Evolutionary conservation across 2,329 filamentous ascomycete genomes (phyloP).

Genomic region (Trichoderma simmonsii): DNA sequence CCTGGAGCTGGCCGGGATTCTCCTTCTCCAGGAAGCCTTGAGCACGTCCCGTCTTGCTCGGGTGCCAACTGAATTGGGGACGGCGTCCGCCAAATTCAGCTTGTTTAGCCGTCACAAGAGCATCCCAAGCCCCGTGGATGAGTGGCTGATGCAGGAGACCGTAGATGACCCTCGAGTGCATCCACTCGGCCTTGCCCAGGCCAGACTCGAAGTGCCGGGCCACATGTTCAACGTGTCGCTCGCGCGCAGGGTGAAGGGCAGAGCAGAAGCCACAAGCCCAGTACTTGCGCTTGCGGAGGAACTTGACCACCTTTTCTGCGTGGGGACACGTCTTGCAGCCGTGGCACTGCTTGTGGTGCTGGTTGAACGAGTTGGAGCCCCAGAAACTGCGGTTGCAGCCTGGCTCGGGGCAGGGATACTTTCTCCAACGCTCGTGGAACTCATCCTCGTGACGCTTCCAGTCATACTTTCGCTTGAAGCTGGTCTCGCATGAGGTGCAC

Average conservation of each 20-base stretch:
- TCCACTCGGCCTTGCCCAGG: slow-evolving; percentile 63
- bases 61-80: slow-evolving; percentile 61
- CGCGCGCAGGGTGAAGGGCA: slow-evolving; percentile 58
- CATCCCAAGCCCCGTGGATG: slow-evolving; percentile 60
- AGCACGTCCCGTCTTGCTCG: slow-evolving; percentile 53
- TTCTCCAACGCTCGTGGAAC: slow-evolving; percentile 66
- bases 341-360: slow-evolving; percentile 64
- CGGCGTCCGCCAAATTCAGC: slow-evolving; percentile 53
- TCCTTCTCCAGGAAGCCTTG: slow-evolving; percentile 61
- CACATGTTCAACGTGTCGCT: slow-evolving; percentile 66
- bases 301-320: slow-evolving; percentile 61
- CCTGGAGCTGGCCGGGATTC: slow-evolving; percentile 60
- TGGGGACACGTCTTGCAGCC: slow-evolving; percentile 64
- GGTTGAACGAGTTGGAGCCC: slow-evolving; percentile 65
- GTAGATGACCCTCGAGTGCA: slow-evolving; percentile 66
- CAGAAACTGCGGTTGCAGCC: slow-evolving; percentile 65
- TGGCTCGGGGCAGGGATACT: slow-evolving; percentile 62
- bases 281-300: slow-evolving; percentile 61
- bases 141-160: slow-evolving; percentile 64
- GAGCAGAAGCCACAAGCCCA: slow-evolving; percentile 70
- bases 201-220: slow-evolving; percentile 64
- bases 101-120: slow-evolving; percentile 51
- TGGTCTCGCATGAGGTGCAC: slow-evolving; percentile 60
- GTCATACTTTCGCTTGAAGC: slow-evolving; percentile 65
- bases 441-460: slow-evolving; percentile 69